Evolutionary conservation across 129 eudicot species (phyloP).

Genomic region (Saussurea involucrata): DNA sequence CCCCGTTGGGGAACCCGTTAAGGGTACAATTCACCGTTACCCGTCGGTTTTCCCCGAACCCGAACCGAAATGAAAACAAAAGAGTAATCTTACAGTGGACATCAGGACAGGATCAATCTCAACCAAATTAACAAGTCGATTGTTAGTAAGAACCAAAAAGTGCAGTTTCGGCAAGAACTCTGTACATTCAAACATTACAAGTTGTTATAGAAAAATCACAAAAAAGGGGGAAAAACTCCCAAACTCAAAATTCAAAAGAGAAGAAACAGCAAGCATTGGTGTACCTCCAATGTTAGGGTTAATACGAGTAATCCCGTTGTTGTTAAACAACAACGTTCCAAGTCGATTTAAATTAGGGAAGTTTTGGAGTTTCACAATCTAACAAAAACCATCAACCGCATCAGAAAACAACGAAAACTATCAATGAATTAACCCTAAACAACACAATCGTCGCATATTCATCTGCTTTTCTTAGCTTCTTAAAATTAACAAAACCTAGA

Average conservation of each 20-base stretch:
- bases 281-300: constrained; percentile 89
- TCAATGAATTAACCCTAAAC: background rate
- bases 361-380: constrained; percentile 94
- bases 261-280: background rate
- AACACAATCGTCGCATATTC: background rate
- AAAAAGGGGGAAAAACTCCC: background rate
- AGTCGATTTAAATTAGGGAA: constrained; percentile 81
- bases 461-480: background rate
- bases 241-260: background rate
- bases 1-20: too few species aligned
- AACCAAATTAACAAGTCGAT: constrained; percentile 85
- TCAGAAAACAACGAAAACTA: background rate
- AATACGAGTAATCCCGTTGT: constrained; percentile 90
- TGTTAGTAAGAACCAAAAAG: constrained; percentile 91
- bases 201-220: constrained; percentile 28
- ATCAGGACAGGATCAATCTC: constrained; percentile 99
- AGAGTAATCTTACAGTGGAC: too few species aligned
- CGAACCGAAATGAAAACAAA: too few species aligned
- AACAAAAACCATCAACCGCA: background rate
- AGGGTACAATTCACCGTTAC: too few species aligned
- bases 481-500: constrained; percentile 15
- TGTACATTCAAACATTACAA: constrained; percentile 47
- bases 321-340: constrained; percentile 83
- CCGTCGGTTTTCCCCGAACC: too few species aligned
- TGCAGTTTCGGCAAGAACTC: constrained; percentile 98